Evolutionary conservation across 345 rosid genomes (phyloP).

Genomic region (Capsella bursapastoris): DNA sequence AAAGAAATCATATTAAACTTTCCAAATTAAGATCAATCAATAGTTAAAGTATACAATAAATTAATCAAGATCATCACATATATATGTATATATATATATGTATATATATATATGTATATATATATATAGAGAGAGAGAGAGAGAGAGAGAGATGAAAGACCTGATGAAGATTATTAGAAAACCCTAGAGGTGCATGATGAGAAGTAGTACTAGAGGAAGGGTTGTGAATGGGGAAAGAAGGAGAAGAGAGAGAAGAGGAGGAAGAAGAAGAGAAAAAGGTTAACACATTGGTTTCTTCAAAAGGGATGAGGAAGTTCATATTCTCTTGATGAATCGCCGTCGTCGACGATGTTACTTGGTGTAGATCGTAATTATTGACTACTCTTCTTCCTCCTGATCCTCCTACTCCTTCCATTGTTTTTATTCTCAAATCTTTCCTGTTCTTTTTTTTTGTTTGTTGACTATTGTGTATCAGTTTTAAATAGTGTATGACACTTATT

Average conservation of each 20-base stretch:
- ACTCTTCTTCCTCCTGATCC: constrained; percentile 26
- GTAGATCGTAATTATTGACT: constrained; percentile 63
- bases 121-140: no score
- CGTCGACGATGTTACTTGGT: constrained; percentile 63
- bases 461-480: constrained; percentile 23
- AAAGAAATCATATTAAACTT: constrained; percentile 16
- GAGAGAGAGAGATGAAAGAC: constrained; percentile 31
- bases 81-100: background rate
- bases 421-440: background rate
- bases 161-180: constrained; percentile 55
- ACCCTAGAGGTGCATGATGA: constrained; percentile 51
- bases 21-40: background rate
- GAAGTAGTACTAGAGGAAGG: constrained; percentile 36
- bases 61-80: constrained; percentile 11
- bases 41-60: background rate
- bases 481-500: constrained; percentile 34
- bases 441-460: constrained; percentile 8
- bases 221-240: constrained; percentile 47
- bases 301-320: constrained; percentile 72
- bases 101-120: no score
- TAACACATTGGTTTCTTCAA: constrained; percentile 74
- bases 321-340: constrained; percentile 57
- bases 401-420: constrained; percentile 61
- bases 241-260: constrained; percentile 47
- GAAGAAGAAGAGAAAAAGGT: constrained; percentile 68